phyloP scores from a whole-genome alignment of 2,329 filamentous ascomycete genomes.

The Sclerotinia minor region DNA sequence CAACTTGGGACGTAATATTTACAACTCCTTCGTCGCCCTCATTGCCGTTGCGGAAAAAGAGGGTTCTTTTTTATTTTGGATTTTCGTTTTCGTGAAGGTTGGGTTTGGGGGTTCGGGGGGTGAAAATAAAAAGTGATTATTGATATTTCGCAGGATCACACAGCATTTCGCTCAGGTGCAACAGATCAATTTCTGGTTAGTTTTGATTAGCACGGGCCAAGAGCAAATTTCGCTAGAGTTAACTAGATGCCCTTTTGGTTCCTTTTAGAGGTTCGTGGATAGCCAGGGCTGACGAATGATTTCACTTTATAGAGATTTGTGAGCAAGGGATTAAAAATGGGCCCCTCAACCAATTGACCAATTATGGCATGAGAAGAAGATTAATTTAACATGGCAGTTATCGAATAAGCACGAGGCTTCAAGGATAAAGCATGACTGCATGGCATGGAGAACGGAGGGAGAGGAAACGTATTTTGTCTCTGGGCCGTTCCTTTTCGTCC shows the following conservation, averaged over 20 bases:
- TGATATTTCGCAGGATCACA: background rate
- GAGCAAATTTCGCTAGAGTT: conserved; percentile 23
- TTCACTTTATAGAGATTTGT: background rate
- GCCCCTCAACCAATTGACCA: conserved; percentile 15
- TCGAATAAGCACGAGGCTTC: conserved; percentile 19
- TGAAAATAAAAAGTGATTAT: conserved; percentile 14
- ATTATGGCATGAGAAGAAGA: conserved; percentile 12
- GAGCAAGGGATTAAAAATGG: background rate
- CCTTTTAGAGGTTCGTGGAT: conserved; percentile 11
- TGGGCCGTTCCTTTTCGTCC: conserved; percentile 6
- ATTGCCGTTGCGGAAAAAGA: conserved; percentile 23
- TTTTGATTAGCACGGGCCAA: conserved; percentile 18
- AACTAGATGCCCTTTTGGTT: background rate
- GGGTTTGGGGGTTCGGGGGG: background rate
- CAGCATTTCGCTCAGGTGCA: conserved; percentile 16
- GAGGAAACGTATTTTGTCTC: conserved; percentile 8
- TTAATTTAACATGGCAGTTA: conserved; percentile 11
- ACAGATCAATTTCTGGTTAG: conserved; percentile 7
- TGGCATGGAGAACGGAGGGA: background rate
- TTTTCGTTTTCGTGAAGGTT: conserved; percentile 1
- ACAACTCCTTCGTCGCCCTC: conserved; percentile 23
- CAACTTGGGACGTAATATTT: conserved; percentile 24
- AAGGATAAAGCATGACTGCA: conserved; percentile 6
- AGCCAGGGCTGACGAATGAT: conserved; percentile 22
- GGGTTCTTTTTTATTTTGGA: conserved; percentile 7